phyloP scores from a whole-genome alignment of 192 early-diverging fungal genomes.

The Backusella luteola region DNA sequence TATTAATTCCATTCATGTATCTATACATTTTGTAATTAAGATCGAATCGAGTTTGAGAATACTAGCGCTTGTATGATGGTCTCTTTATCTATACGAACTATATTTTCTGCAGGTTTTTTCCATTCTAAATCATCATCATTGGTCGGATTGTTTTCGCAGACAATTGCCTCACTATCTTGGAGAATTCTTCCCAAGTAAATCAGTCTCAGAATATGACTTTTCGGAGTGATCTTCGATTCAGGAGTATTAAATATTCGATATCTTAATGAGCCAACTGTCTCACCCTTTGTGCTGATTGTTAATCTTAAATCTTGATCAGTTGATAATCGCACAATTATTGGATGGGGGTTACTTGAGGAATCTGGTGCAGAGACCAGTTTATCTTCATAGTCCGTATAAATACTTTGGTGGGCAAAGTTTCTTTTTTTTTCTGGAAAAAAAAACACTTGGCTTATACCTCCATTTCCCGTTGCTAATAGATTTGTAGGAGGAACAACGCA shows the following conservation, averaged over 20 bases:
- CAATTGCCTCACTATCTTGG: conserved; percentile 19
- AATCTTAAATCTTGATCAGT: conserved; percentile 28
- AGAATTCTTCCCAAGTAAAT: conserved; percentile 52
- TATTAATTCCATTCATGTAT: not conserved
- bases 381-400: not conserved
- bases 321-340: conserved; percentile 36
- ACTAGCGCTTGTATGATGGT: not conserved
- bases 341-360: not conserved
- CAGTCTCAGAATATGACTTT: conserved; percentile 35
- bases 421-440: not conserved
- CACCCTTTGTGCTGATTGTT: conserved; percentile 3
- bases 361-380: not conserved
- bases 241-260: conserved; percentile 23
- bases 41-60: not conserved
- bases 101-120: not conserved
- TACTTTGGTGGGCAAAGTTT: not conserved
- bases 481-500: conserved; percentile 63
- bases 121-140: not conserved
- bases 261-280: conserved; percentile 35
- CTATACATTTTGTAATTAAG: not conserved
- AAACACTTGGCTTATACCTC: not conserved
- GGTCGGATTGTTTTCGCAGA: not conserved
- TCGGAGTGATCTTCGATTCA: conserved; percentile 5
- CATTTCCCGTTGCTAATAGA: conserved; percentile 22
- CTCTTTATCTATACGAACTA: not conserved